Evolutionary conservation across 2,329 filamentous ascomycete genomes (phyloP), one percentile per base, ranked within the genome.

Genomic region (Lachnellula arida): DNA sequence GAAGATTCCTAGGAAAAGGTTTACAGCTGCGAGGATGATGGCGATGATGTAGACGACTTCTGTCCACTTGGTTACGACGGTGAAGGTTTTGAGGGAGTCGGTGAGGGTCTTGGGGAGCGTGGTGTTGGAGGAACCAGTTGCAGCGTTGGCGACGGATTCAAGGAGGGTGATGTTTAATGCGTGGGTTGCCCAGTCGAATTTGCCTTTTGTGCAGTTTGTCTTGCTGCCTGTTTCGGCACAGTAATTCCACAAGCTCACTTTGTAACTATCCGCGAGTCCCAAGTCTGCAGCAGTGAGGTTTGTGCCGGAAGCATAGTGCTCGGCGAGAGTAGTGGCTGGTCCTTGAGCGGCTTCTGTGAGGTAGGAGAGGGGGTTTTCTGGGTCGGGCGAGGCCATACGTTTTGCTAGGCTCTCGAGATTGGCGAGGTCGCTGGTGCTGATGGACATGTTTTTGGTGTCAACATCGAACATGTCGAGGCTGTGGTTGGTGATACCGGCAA

Each of bases 181-280:
- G 65, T 87, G 78, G 72, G 86, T 82, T 66, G 88, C 91, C 84
- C 89, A 99, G 74, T 90, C 78, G 65, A 86, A 85, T 71, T 86
- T 76, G 53, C 85, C 79, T 64, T 84, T 78, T 52, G 85, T 86
- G 81, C 93, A 97, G 64, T 80, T 76, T 61, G 78, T 77, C 60
- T 79, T 77, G 65, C 78, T 77, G 62, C 59, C 65, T 0, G 57
- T 62, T 1, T 34, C 84, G 55, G 78, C 76, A 81, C 94, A 97
- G 81, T 91, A 96, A 70, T 88, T 88, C 88, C 90, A 96, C 39
- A 97, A 79, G 68, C 82, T 84, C 69, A 97, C 79, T 59, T 88
- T 81, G 81, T 97, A 97, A 67, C 85, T 79, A 69, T 93, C 84
- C 67, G 80, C 82, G 34, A 71, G 80, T 53, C 81, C 78, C 44